A percentile compares a stretch with the other conserved stretches of the same genome.
Evolutionary conservation across 306 rosid species (phyloP).

Genomic region (Malus sieversii): DNA sequence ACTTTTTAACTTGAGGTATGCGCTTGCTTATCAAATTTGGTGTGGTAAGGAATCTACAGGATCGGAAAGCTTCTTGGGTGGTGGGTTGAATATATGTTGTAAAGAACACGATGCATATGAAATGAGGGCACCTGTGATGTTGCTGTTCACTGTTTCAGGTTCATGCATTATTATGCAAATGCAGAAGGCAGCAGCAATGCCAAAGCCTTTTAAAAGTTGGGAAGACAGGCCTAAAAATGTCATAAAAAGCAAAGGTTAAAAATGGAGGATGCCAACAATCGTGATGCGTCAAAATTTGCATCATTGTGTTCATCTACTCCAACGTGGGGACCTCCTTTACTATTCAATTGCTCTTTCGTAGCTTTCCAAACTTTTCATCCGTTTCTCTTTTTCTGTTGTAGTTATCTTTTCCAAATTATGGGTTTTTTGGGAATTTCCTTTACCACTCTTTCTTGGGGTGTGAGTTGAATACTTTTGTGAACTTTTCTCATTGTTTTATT

Average conservation of each 20-base stretch:
- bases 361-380: background rate
- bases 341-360: background rate
- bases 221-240: background rate
- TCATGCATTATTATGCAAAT: background rate
- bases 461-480: background rate
- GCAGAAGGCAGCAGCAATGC: background rate
- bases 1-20: background rate
- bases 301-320: background rate
- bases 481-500: background rate
- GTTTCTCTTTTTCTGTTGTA: background rate
- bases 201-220: background rate
- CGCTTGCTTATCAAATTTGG: background rate
- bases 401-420: too few relatives aligned
- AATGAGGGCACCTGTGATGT: background rate
- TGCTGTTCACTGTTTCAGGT: background rate
- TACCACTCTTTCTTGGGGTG: background rate
- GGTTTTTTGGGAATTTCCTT: too few relatives aligned
- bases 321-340: background rate
- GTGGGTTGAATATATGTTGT: background rate
- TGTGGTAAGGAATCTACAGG: background rate
- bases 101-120: background rate
- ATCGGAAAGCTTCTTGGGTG: background rate
- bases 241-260: background rate
- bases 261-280: background rate
- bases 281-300: background rate